These are phyloP conservation scores for Pyrenophora graminea DNA, from an alignment of 2,329 filamentous ascomycete genomes.

Conservation along the genomic window DNA sequence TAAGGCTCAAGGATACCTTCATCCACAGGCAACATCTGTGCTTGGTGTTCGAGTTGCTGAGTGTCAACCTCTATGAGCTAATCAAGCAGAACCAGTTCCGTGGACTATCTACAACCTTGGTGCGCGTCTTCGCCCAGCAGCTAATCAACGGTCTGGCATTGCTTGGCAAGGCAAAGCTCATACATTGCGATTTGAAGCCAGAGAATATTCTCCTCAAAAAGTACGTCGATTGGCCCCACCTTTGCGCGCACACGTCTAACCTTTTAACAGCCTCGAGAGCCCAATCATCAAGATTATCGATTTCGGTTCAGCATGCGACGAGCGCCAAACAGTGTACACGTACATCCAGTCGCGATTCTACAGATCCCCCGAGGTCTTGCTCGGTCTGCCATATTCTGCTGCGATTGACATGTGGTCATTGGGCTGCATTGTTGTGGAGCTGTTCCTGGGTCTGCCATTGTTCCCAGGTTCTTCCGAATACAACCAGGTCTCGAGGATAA, in stretches of 20 bases:
- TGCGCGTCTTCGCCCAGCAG: slow-evolving; percentile 96
- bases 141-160: slow-evolving; percentile 88
- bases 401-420: slow-evolving; percentile 99
- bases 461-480: slow-evolving; percentile 99
- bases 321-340: slow-evolving; percentile 97
- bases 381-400: slow-evolving; percentile 96
- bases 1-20: slow-evolving; percentile 95
- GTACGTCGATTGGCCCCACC: slow-evolving; percentile 47
- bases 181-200: slow-evolving; percentile 97
- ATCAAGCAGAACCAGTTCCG: slow-evolving; percentile 99
- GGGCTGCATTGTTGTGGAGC: slow-evolving; percentile 95
- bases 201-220: slow-evolving; percentile 98
- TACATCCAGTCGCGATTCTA: slow-evolving; percentile 99
- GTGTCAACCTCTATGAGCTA: slow-evolving; percentile 95
- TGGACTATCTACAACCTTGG: slow-evolving; percentile 92
- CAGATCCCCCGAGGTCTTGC: slow-evolving; percentile 89
- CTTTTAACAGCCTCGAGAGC: slow-evolving; percentile 72
- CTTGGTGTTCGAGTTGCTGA: slow-evolving; percentile 92
- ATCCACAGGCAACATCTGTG: slow-evolving; percentile 97
- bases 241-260: slow-evolving; percentile 13
- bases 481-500: slow-evolving; percentile 95
- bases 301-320: slow-evolving; percentile 97
- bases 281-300: slow-evolving; percentile 99
- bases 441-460: slow-evolving; percentile 90
- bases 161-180: slow-evolving; percentile 92